Evolutionary conservation across 192 early-diverging fungal genomes (phyloP), one percentile per base, ranked within the genome.

Genomic region (Geranomyces michiganensis): DNA sequence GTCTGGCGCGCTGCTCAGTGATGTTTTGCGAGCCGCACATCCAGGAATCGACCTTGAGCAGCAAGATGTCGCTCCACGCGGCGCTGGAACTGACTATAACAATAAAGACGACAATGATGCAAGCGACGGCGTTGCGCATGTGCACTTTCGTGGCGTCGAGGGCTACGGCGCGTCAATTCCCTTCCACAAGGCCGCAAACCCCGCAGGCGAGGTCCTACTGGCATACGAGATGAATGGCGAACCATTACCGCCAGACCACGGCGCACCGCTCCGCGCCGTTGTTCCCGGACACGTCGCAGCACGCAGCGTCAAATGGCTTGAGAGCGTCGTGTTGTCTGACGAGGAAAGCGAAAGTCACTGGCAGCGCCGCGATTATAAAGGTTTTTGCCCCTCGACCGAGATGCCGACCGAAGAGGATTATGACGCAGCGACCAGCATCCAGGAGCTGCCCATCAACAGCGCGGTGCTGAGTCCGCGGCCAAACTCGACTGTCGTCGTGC

Each of bases 211-310:
- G 68, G 90, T 91, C n/a, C 58, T 92, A 21, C 60, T 92, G 15
- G 89, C 91, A 17, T 90, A 88, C 72, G 86, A 91, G 75, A 90
- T 92, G 84, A 80, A 78, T 65, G 76, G 78, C 41, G 70, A 78
- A 30, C 49, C 59, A 6, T 32, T 78, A 22, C 75, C 77, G 5
- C 62, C 44, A 48, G 78, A 85, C 60, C 95, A 97, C 78, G 94
- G 95, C 6, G 91, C 81, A 69, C 95, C 95, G 2, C 68, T 94
- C 12, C 91, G 95, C 17, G 84, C 90, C n/a, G 87, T 97, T 43
- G 88, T 96, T 6, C 94, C 94, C 26, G 95, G 95, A 1, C 81
- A 87, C 66, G 94, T 97, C 41, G 95, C 94, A 19, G 95, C 93
- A 0, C 85, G 95, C 36, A 89, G 81, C 68, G 89, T 96, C 73